Percentiles rank a stretch among this genome's conserved stretches.
Evolutionary conservation across 192 early-diverging fungal genomes (phyloP).

Genomic region (Podila clonocystis): DNA sequence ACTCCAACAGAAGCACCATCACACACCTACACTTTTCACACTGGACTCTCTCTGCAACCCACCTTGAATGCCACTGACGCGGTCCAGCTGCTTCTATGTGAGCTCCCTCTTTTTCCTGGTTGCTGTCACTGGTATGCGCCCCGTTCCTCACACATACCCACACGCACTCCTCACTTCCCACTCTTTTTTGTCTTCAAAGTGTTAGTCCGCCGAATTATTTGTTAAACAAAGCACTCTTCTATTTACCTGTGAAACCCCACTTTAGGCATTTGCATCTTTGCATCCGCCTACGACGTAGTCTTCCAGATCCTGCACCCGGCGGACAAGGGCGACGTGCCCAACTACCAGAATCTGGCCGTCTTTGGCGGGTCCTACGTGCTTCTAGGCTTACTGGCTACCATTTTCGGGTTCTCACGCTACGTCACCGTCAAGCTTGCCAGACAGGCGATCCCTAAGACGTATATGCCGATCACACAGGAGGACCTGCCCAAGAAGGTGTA

Average conservation of each 20-base stretch:
- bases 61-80: slow-evolving; percentile 47
- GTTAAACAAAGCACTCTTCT: background rate
- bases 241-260: background rate
- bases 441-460: slow-evolving; percentile 62
- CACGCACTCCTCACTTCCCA: background rate
- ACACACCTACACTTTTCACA: background rate
- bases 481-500: slow-evolving; percentile 63
- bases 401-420: slow-evolving; percentile 61
- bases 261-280: slow-evolving; percentile 55
- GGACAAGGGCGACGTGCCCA: slow-evolving; percentile 30
- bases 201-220: no score
- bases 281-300: slow-evolving; percentile 63
- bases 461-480: slow-evolving; percentile 56
- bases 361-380: slow-evolving; percentile 60
- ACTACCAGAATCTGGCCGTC: slow-evolving; percentile 59
- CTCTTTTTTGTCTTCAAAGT: no score
- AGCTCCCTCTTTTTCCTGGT: slow-evolving; percentile 53
- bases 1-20: background rate
- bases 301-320: slow-evolving; percentile 59
- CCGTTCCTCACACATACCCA: no score
- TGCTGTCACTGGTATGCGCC: slow-evolving; percentile 51
- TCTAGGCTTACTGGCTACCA: slow-evolving; percentile 55
- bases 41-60: background rate
- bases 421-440: slow-evolving; percentile 57
- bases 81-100: slow-evolving; percentile 53